Evolutionary conservation across 1,284 basidiomycete genomes (phyloP).

Genomic region (Phlebopus sp.): DNA sequence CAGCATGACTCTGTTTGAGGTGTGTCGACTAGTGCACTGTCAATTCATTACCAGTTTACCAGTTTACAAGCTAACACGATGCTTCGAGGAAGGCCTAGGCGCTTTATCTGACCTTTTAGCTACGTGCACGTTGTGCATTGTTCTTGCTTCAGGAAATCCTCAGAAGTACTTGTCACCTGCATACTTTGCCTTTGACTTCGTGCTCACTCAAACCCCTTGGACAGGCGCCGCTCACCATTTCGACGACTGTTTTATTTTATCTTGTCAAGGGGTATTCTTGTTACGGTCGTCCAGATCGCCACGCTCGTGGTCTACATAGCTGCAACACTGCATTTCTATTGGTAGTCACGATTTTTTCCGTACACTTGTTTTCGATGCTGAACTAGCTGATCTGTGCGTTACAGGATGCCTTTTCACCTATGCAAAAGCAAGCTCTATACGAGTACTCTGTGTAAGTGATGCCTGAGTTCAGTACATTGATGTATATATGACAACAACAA

Average conservation of each 20-base stretch:
- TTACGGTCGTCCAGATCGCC: neutral
- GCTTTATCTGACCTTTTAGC: neutral
- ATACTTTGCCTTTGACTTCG: neutral
- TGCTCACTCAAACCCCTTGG: neutral
- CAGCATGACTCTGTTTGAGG: neutral
- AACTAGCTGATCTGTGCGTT: neutral
- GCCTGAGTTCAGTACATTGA: neutral
- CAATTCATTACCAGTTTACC: neutral
- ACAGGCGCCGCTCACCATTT: neutral
- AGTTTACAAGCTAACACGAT: neutral
- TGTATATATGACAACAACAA: neutral
- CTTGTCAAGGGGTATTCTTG: neutral
- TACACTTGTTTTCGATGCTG: neutral
- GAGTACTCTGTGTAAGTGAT: conserved; percentile 1
- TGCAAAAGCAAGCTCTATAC: conserved; percentile 3
- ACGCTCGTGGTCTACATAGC: neutral
- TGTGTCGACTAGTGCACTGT: neutral
- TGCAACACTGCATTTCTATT: neutral
- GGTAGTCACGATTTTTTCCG: too few species aligned
- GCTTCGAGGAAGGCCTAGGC: conserved; percentile 2
- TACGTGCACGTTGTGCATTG: neutral
- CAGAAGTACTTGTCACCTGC: neutral
- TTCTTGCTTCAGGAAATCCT: neutral
- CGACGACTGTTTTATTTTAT: neutral
- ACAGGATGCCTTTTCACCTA: conserved; percentile 1